Evolutionary conservation across 2,329 filamentous ascomycete species (phyloP), one percentile per base, ranked within the genome.

Genomic region (Magnaporthales sp.): DNA sequence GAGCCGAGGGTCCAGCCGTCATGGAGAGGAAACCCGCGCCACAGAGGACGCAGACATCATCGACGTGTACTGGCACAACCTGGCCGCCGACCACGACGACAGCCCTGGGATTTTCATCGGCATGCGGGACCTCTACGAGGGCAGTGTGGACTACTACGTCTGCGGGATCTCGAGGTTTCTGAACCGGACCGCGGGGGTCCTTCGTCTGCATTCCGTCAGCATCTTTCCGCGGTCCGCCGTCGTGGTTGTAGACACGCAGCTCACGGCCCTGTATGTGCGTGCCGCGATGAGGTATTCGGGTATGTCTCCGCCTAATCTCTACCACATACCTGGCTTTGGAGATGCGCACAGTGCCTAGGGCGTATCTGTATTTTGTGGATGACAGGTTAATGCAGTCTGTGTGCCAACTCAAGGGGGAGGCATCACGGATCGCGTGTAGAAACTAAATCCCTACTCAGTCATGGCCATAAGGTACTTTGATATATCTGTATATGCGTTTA

Each of bases 61-160:
- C 10, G 38, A 51, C 22, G 63, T 64, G 63, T 64, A 64, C 38
- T 64, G 63, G 63, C 63, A 64, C 63, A 64, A 56, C 38, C 19
- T 54, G 13, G 26, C 26, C 22, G 29, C 19, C 6, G 63, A 64
- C 63, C 63, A 22, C 63, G 63, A 54, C 24, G 38, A 64, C 38
- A 27, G 56, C 5, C 5, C 63, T 1, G 63, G 29, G 6, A 27
- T 56, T 9, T 64, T 64, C 22, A 54, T 64, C 38, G 63, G 63
- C 15, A 56, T 56, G 63, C 26, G 38, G 6, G 63, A 64, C 26
- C 38, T 54, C 24, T 56, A 54, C 15, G 31, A 4, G 13, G 38
- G 63, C 26, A 30, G 26, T 3, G 22, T 31, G 24, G 63, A 27
- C 30, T 38, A 64, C n/a, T 64, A 64, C 24, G 11, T 64, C 24